Base-by-base conservation (phyloP, 768 basidiomycete species). In the Mycena rebaudengoi region DNA sequence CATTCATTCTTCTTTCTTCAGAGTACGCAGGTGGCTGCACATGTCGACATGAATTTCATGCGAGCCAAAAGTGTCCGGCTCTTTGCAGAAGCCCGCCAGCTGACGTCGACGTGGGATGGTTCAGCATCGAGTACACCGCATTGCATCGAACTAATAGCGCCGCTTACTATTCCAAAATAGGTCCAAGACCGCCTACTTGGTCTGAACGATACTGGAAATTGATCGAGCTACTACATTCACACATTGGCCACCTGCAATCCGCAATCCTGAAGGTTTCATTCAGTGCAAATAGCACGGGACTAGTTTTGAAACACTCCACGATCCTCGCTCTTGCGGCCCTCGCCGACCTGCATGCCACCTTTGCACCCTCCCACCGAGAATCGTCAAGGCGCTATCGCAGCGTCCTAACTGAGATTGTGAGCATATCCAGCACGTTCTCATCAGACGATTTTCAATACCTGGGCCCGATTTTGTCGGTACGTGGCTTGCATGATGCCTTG, bases 391-490 rank as follows among this genome's bases (percentile, higher is more conserved):
- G 66, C 25, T 68, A 68, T 32, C 62, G 66, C 28, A 62, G 64
- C 33, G 49, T 50, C 2, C 54, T 68, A 20, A 8, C 64, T 10
- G 66, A 68, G 39, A 64, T 68, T 45, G 66, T 64, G 4, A 61
- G 62, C 62, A 64, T 68, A 26, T 60, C 58, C 3, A 68, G 66
- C 52, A 64, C 62, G 13, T 67, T 68, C 54, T 56, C 66, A 5
- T 14, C 61, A 0, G 62, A 64, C 29, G 66, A 68, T 39, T 68
- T 62, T 25, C 51, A 52, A 13, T 56, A 68, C 44, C 66, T 68
- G 8, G 66, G 64, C 29, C 62, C 66, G 1, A 64, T 68, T 11
- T 59, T 68, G 11, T 53, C 66, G 43, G 66, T 68, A 58, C 26
- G 62, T 28, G 28, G 4, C 16, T 12, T 11, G 16, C 39, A 11